Conservation (phyloP, 768 basidiomycete genomes). For the Pulveroboletus sp. region DNA sequence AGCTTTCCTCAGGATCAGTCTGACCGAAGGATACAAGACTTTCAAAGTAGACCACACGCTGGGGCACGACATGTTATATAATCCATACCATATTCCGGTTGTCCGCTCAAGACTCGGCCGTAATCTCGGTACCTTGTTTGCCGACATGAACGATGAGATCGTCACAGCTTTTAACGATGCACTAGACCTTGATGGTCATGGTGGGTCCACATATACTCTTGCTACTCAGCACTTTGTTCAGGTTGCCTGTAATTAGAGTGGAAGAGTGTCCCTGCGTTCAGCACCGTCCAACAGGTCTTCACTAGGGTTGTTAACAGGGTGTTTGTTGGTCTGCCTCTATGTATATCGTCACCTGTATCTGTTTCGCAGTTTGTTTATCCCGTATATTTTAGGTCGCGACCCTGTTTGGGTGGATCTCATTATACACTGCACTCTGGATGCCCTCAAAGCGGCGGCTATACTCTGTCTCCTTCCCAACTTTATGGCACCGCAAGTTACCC, state of each 20-base stretch:
- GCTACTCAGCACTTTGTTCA: background rate
- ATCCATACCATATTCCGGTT: slow-evolving; percentile 31
- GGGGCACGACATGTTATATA: slow-evolving; percentile 23
- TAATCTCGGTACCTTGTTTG: slow-evolving; percentile 35
- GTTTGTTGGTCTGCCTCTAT: slow-evolving; percentile 16
- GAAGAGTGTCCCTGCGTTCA: slow-evolving; percentile 5
- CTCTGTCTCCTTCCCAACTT: slow-evolving; percentile 30
- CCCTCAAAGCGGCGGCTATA: slow-evolving; percentile 5
- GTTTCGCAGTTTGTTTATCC: background rate
- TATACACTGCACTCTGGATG: slow-evolving; percentile 23
- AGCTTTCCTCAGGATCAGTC: background rate
- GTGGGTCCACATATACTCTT: background rate
- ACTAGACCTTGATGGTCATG: slow-evolving; percentile 23
- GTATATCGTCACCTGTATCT: background rate
- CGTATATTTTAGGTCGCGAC: slow-evolving; percentile 3
- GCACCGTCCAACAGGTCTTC: background rate
- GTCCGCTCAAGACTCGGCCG: slow-evolving; percentile 33
- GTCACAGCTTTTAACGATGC: slow-evolving; percentile 35
- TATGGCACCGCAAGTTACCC: slow-evolving; percentile 27
- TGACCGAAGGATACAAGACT: slow-evolving; percentile 20
- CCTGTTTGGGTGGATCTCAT: slow-evolving; percentile 31
- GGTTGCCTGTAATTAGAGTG: slow-evolving; percentile 3
- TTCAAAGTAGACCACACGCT: slow-evolving; percentile 37
- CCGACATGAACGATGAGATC: slow-evolving; percentile 43
- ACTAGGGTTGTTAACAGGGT: slow-evolving; percentile 5